Conservation (phyloP, 2,329 filamentous ascomycete genomes). For the Epichloe sp. region DNA sequence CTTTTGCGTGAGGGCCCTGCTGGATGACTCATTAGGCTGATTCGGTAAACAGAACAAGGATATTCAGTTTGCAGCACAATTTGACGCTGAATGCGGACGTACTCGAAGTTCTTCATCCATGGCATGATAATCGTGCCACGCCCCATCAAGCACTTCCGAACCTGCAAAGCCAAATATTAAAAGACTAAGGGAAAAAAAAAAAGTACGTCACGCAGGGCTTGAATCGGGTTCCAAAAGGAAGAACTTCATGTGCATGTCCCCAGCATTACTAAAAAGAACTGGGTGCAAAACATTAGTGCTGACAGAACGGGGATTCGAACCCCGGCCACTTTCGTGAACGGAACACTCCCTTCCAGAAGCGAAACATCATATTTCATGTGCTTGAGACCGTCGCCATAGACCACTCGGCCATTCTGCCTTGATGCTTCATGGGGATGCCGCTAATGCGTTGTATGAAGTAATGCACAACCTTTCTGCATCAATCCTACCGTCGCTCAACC, state of each 20-base stretch:
- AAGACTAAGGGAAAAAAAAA: too few species aligned
- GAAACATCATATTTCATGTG: conserved; percentile 8
- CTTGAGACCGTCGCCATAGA: conserved; percentile 14
- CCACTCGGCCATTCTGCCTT: conserved; percentile 14
- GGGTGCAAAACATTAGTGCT: conserved; percentile 4
- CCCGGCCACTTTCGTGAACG: conserved; percentile 15
- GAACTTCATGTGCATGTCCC: too few species aligned
- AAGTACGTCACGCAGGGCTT: too few species aligned
- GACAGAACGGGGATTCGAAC: conserved; percentile 15
- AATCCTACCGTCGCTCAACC: too few species aligned
- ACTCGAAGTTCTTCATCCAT: too few species aligned
- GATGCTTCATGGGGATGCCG: fast-evolving
- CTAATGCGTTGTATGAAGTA: fast-evolving
- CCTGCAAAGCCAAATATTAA: too few species aligned
- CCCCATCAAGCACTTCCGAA: too few species aligned
- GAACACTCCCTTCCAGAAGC: conserved; percentile 10
- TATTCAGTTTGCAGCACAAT: too few species aligned
- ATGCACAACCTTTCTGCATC: too few species aligned
- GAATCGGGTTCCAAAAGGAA: not conserved
- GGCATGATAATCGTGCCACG: too few species aligned
- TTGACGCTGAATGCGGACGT: too few species aligned
- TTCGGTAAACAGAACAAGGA: too few species aligned
- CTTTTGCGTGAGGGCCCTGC: not conserved
- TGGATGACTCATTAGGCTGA: not conserved
- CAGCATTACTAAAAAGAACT: conserved; percentile 1